phyloP scores from a whole-genome alignment of 148 eudicot species.

The Linanthus parryae region DNA sequence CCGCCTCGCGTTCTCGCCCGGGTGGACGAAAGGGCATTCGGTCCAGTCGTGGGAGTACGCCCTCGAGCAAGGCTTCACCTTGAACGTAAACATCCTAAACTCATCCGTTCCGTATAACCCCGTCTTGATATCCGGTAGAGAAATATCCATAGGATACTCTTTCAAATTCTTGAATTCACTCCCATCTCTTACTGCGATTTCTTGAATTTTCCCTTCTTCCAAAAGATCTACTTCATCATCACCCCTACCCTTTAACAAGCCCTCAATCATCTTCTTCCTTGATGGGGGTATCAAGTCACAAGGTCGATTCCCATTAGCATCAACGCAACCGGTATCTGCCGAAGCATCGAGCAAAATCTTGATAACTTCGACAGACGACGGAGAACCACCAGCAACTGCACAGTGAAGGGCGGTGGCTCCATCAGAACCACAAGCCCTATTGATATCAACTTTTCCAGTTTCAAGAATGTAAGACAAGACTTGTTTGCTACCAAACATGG shows the following conservation, averaged over 20 bases:
- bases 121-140: slow-evolving; percentile 83
- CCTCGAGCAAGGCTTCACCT: slow-evolving; percentile 94
- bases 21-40: slow-evolving; percentile 95
- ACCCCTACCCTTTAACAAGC: slow-evolving; percentile 34
- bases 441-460: slow-evolving; percentile 51
- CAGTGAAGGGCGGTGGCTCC: slow-evolving; percentile 91
- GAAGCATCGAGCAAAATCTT: slow-evolving; percentile 55
- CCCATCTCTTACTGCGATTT: slow-evolving; percentile 24
- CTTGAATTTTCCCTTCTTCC: slow-evolving; percentile 16
- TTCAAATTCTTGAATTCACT: slow-evolving; percentile 45
- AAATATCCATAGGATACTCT: slow-evolving; percentile 78
- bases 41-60: slow-evolving; percentile 99
- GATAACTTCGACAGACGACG: slow-evolving; percentile 41
- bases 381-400: slow-evolving; percentile 63
- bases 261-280: slow-evolving; percentile 50
- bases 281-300: slow-evolving; percentile 43
- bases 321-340: slow-evolving; percentile 45
- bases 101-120: slow-evolving; percentile 88
- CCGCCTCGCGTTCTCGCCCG: slow-evolving; percentile 97
- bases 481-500: slow-evolving; percentile 72
- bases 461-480: slow-evolving; percentile 51
- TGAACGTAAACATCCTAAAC: slow-evolving; percentile 86
- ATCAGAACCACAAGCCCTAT: slow-evolving; percentile 73
- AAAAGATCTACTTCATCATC: slow-evolving; percentile 8
- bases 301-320: slow-evolving; percentile 59